Evolutionary conservation across 371 early-diverging fungal species (phyloP).

Genomic region (Mucor velutinosus): DNA sequence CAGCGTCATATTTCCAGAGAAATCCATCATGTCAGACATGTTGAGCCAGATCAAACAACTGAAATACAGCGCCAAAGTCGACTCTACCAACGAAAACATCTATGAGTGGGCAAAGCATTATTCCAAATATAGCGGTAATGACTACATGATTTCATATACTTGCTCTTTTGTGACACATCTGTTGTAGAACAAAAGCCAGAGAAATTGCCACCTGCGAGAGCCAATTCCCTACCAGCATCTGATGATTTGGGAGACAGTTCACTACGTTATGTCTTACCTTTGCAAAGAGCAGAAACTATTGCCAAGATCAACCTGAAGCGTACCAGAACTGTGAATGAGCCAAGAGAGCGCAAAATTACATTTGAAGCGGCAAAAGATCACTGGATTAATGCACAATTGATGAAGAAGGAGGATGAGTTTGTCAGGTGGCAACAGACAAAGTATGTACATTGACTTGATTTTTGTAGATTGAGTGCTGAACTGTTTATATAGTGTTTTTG

Average conservation of each 20-base stretch:
- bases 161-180: neutral
- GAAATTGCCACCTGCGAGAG: conserved; percentile 12
- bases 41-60: conserved; percentile 22
- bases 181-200: neutral
- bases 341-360: conserved; percentile 15
- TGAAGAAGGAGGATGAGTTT: conserved; percentile 57
- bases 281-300: conserved; percentile 37
- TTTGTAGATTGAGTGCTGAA: neutral
- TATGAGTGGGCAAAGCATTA: conserved; percentile 35
- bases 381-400: conserved; percentile 61
- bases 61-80: conserved; percentile 8
- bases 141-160: neutral
- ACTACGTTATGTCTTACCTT: conserved; percentile 37
- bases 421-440: conserved; percentile 46
- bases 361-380: conserved; percentile 53
- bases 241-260: conserved; percentile 19
- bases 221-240: conserved; percentile 25
- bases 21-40: conserved; percentile 28
- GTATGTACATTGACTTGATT: conserved; percentile 26
- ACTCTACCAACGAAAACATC: conserved; percentile 7
- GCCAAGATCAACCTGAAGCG: conserved; percentile 39
- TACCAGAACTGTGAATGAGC: conserved; percentile 20
- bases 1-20: conserved; percentile 30
- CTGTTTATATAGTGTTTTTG: conserved; percentile 58
- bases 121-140: conserved; percentile 11